Base-by-base conservation (phyloP, 2,329 filamentous ascomycete species). In the Salinomyces thailandicus region DNA sequence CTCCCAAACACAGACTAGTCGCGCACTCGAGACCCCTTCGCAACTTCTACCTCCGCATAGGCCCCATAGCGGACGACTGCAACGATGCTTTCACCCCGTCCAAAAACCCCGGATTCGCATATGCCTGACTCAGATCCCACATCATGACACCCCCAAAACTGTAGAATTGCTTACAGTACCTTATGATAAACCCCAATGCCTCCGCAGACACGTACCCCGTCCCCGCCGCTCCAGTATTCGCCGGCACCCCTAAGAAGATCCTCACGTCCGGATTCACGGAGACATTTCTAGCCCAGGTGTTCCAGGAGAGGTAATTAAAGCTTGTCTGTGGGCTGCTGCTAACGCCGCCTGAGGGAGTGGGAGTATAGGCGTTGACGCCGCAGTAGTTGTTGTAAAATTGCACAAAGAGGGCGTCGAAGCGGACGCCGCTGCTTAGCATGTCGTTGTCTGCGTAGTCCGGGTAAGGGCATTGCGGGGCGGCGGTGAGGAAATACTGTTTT, bases 391-490 rank as follows among this genome's bases (percentile, higher is more conserved):
- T 66, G 50, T 66, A 66, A 39, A 64, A 66, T 36, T 66, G 62
- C 7, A 64, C 52, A 35, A 52, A 63, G 18, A 66, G 49, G 3
- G 57, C 57, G 35, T 66, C 63, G 44, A 55, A 57, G 69, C 67
- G 49, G 77, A 85, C 59, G 78, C 78, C 1, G 78, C 79, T 1
- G 75, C 76, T 2, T 4, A 53, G 46, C 13, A 61, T 48, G 17
- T 57, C 39, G 9, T 56, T 38, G 9, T 47, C 42, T 13, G 45
- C 54, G 2, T 50, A 49, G 38, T 63, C 60, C 3, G 61, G 62
- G 33, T 51, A 58, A 0, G 59, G 57, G 26, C 61, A 64, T 42
- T 65, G 60, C 2, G 61, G 62, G 9, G 61, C 59, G 2, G 59
- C 55, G 29, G 57, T 58, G 40, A 64, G 51, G 47, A 57, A 64